These are phyloP conservation scores for Phytophthora quininea DNA, from an alignment of 352 stramenopile species.

Conservation along the genomic window DNA sequence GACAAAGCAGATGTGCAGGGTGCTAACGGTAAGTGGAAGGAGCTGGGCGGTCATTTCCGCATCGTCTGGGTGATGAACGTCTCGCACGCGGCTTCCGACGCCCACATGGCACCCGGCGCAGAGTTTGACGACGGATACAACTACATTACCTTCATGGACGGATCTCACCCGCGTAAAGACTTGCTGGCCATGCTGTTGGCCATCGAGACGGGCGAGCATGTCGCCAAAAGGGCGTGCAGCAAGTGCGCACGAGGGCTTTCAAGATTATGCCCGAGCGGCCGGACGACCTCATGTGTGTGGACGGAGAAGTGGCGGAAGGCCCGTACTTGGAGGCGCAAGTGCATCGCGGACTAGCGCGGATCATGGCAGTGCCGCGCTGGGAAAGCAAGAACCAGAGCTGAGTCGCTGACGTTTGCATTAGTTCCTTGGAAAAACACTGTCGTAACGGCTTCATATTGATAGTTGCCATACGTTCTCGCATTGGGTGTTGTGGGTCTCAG, in stretches of 20 bases:
- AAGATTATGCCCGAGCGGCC: constrained; percentile 47
- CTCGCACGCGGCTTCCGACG: constrained; percentile 57
- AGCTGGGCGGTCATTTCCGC: constrained; percentile 55
- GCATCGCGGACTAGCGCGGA: constrained; percentile 58
- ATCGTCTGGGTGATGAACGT: constrained; percentile 76
- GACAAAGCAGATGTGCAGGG: constrained; percentile 2
- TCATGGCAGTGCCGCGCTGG: constrained; percentile 45
- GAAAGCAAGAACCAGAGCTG: constrained; percentile 15
- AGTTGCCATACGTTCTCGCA: constrained; percentile 1
- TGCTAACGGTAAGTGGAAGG: constrained; percentile 43
- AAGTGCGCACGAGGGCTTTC: constrained; percentile 66
- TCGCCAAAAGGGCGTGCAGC: constrained; percentile 46
- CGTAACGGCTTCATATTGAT: constrained; percentile 33
- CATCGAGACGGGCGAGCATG: constrained; percentile 57
- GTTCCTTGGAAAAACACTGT: constrained; percentile 16
- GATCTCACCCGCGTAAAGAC: constrained; percentile 40
- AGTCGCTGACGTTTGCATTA: not conserved
- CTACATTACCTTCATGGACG: constrained; percentile 62
- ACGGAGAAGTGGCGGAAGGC: constrained; percentile 60
- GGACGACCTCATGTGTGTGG: constrained; percentile 60
- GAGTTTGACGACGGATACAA: constrained; percentile 68
- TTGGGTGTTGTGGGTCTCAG: not conserved
- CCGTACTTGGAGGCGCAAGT: constrained; percentile 59
- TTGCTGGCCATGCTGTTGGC: constrained; percentile 51
- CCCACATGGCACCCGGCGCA: constrained; percentile 50